Evolutionary conservation across 495 filamentous ascomycete species (phyloP), one percentile per base, ranked within the genome.

Genomic region (Penicillium silybi): DNA sequence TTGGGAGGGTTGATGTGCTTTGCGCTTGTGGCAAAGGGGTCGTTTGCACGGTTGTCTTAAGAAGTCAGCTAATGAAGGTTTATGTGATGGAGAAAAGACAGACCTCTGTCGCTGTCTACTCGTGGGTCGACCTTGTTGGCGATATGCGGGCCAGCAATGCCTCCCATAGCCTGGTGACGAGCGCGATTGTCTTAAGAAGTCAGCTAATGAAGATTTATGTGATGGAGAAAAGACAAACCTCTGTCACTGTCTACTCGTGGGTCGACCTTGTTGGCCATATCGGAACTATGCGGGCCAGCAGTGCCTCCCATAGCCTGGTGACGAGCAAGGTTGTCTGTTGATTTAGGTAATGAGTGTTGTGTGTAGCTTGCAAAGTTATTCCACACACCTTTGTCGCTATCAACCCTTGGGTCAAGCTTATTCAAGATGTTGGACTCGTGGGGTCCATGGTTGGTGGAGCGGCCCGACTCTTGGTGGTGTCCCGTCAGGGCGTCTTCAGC

Each of bases 61-160:
- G 23, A 4, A 15, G 35, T 26, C 5, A 13, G 19, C 8, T 15
- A 27, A n/a, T n/a, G n/a, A n/a, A n/a, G n/a, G 1, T 32, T n/a
- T 47, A 18, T 8, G n/a, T 39, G 11, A 11, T 6, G 3, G 11
- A 25, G 19, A n/a, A 6, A 10, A 43, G 41, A 43, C 18, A n/a
- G 25, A 44, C 29, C 41, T 22, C 27, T 17, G 40, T 72, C 72
- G 22, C 50, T 54, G 23, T 71, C 78, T 20, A 82, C 71, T 23
- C 69, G 67, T 29, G 82, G 82, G 56, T 83, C 80, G 9, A 65
- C 52, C 59, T 77, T 77, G 57, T 80, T 80, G 43, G 62, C 61
- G 1, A 71, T 6, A 41, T 77, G 70, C 2, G 73, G 66, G 29
- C 65, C 61, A 19, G 57, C 22, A 10, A 53, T 56, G 39, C 17